These are phyloP conservation scores for Cadophora sp. DNA, from an alignment of 2,329 filamentous ascomycete genomes.

Conservation along the genomic window DNA sequence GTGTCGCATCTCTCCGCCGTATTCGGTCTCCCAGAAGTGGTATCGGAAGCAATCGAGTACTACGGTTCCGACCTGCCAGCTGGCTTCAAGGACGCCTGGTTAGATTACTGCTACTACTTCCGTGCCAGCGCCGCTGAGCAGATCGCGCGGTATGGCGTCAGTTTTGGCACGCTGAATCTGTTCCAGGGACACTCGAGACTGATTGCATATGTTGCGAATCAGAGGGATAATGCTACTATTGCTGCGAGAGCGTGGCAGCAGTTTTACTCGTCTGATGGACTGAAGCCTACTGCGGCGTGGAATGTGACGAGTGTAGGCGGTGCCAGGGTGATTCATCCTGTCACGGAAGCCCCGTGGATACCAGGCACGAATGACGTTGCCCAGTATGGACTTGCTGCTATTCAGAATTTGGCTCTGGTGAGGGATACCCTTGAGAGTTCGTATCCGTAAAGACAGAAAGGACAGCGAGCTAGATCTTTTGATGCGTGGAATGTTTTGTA, in stretches of 20 bases:
- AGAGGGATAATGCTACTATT: slow-evolving; percentile 53
- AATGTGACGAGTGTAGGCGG: slow-evolving; percentile 49
- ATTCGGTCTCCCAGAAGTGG: slow-evolving; percentile 64
- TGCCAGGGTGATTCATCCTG: slow-evolving; percentile 52
- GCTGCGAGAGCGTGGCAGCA: slow-evolving; percentile 60
- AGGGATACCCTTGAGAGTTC: slow-evolving; percentile 14
- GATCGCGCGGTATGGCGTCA: slow-evolving; percentile 56
- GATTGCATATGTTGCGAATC: slow-evolving; percentile 58
- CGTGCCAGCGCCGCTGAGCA: slow-evolving; percentile 57
- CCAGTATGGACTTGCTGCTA: slow-evolving; percentile 62
- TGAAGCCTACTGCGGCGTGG: slow-evolving; percentile 48
- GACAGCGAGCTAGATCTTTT: neutral
- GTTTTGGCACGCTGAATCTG: slow-evolving; percentile 55
- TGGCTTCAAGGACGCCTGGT: slow-evolving; percentile 60
- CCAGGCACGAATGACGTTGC: slow-evolving; percentile 60
- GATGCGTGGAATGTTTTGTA: neutral
- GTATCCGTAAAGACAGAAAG: neutral
- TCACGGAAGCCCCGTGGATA: slow-evolving; percentile 64
- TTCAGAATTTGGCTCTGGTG: slow-evolving; percentile 58
- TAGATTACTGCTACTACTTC: slow-evolving; percentile 67
- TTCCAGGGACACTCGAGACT: slow-evolving; percentile 64
- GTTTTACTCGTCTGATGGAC: slow-evolving; percentile 57
- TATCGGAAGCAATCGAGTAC: slow-evolving; percentile 60
- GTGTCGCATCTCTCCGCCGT: slow-evolving; percentile 63
- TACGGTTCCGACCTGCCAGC: slow-evolving; percentile 52